phyloP scores from a whole-genome alignment of 1,139 yeast genomes.

The Kurtzmaniella natalensis region DNA sequence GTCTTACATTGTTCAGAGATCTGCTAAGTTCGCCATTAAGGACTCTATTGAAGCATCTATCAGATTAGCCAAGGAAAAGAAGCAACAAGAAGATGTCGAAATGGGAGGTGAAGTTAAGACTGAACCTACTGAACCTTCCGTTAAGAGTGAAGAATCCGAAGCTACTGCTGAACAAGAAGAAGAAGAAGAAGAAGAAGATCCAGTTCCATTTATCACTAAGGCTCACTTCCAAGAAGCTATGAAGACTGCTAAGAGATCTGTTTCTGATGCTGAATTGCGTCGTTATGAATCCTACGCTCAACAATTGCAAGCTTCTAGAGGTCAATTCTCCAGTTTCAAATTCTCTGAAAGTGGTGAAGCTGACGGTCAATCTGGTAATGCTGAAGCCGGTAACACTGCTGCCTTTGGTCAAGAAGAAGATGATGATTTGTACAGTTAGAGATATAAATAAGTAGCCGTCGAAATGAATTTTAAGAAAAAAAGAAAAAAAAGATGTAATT shows the following conservation, averaged over 20 bases:
- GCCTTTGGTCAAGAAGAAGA: constrained; percentile 10
- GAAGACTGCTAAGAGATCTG: constrained; percentile 98
- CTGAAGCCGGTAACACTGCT: constrained; percentile 10
- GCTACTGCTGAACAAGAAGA: constrained; percentile 25
- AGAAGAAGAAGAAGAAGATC: constrained; percentile 73
- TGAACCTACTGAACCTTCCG: constrained; percentile 16
- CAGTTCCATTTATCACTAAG: constrained; percentile 92
- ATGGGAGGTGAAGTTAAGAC: constrained; percentile 36
- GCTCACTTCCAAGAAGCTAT: constrained; percentile 97
- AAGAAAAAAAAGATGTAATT: too few relatives aligned
- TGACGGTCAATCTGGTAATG: constrained; percentile 28
- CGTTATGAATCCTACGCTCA: constrained; percentile 99
- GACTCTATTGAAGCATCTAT: constrained; percentile 90
- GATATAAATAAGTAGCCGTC: constrained; percentile 2
- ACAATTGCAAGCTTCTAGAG: constrained; percentile 93
- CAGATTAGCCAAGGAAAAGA: constrained; percentile 48
- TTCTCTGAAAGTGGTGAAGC: constrained; percentile 48
- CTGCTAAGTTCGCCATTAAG: constrained; percentile 98
- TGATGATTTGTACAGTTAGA: constrained; percentile 8
- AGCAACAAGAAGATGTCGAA: constrained; percentile 50
- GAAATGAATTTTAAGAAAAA: too few relatives aligned
- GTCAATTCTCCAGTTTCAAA: constrained; percentile 76
- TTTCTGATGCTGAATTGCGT: constrained; percentile 94
- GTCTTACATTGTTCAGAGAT: constrained; percentile 93
- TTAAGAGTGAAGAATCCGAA: constrained; percentile 8